Evolutionary conservation across 148 eudicot species (phyloP), one percentile per base, ranked within the genome.

Genomic region (Beta vulgaris): DNA sequence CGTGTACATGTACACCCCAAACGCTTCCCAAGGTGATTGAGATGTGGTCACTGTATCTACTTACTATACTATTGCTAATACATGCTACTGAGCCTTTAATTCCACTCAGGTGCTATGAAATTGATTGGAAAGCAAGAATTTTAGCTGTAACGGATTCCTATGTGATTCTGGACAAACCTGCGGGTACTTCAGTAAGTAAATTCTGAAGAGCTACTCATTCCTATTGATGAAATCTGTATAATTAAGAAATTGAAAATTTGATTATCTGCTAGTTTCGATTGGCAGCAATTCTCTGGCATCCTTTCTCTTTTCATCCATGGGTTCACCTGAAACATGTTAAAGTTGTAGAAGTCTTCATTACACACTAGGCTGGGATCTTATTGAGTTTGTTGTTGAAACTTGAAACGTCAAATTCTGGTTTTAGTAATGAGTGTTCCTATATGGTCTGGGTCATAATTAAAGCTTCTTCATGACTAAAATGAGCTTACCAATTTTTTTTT

Each of bases 1-100:
- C 90, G 99, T 64, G 91, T 95, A 23, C 92, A 95, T 79, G 98
- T 95, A 42, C 99, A 92, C 77, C 99, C 99, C 40, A 95, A 91
- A 84, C 92, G 99, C 42, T 95, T 86, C 69, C 98, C 97, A 37
- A 90, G 98, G 98, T 95, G 84, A 74, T 71, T 51, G 36, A 53
- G 71, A 36, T 29, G 43, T 3, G 18, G 48, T 60, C 42, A 19
- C 19, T 9, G 64, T 67, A 39, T 35, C 44, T 76, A 65, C 32
- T 69, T 60, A 26, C n/a, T 76, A 25, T 53, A 26, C 39, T 37
- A 59, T 66, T 35, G 7, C 44, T 77, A 36, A 26, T 69, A 69
- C 16, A 25, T 59, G 69, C 8, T 72, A 62, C 59, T 79, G 53
- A 79, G 36, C 44, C 80, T 31, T 78, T 28, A 75, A 28, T 73